Evolutionary conservation across 768 basidiomycete genomes (phyloP), one percentile per base, ranked within the genome.

Genomic region (Pulveroboletus sp.): DNA sequence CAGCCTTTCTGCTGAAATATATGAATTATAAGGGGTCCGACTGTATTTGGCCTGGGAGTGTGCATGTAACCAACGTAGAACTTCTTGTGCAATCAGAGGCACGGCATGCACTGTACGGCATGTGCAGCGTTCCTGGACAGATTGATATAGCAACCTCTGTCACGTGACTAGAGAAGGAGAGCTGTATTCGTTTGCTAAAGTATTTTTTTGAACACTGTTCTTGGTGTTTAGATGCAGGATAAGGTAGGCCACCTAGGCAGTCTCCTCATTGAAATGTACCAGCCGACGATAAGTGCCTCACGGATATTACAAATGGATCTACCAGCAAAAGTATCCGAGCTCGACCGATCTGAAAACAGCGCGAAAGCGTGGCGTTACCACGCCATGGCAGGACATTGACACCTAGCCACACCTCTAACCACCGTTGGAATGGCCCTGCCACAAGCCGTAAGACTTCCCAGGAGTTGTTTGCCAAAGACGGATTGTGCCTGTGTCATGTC

Each of bases 381-480:
- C 42, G 30, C 50, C 44, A 46, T 53, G 50, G 53, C 39, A 52
- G 30, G 43, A 43, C 27, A 47, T 14, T 28, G 46, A 47, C 37
- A 53, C 10, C 8, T 38, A 36, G 40, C 39, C 8, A 36, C 4
- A 38, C 35, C 52, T 52, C 43, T 58, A 63, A 55, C 64, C 70
- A 52, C 73, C 74, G 54, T 76, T 79, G 39, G 69, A 61, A 58
- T 72, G 65, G 21, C 86, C 86, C 69, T 88, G 84, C 89, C 89
- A 97, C 54, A 96, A 74, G 41, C 95, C 95, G 61, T 97, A 97
- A 8, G 81, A 78, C 69, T 90, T 95, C 10, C 89, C 88, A 9
- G 93, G 93, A 8, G 83, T 91, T n/a, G 90, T 95, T 71, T 96
- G 95, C 94, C 94, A 97, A 48, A 98, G 73, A 39, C 95, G 84